These are phyloP conservation scores for Gossypium arboreum DNA, from an alignment of 345 rosid species.

Conservation along the genomic window DNA sequence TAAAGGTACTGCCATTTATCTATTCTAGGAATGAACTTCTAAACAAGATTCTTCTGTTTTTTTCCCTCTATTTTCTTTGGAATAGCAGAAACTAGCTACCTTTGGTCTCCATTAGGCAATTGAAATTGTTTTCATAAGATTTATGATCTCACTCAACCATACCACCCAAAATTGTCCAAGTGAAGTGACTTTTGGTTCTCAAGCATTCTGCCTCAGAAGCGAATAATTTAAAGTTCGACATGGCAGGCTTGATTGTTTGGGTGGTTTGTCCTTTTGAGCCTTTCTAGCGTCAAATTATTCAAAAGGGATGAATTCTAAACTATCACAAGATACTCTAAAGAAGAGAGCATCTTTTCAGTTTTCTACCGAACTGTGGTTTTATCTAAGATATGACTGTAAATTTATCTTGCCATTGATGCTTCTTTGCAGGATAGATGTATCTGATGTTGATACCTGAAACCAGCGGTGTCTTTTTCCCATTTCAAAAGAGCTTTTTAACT, in stretches of 20 bases:
- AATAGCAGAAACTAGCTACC: neutral
- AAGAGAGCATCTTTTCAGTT: neutral
- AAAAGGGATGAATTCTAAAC: neutral
- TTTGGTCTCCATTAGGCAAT: neutral
- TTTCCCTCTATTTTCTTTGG: neutral
- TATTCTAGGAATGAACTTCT: neutral
- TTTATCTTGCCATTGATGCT: neutral
- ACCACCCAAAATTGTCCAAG: neutral
- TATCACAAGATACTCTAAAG: neutral
- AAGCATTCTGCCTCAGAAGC: neutral
- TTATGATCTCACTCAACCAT: neutral
- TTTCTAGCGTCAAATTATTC: neutral
- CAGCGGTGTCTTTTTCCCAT: neutral
- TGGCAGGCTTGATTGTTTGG: neutral
- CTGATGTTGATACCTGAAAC: neutral
- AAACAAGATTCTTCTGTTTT: neutral
- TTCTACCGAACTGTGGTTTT: neutral
- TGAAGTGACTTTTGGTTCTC: neutral
- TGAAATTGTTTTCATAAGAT: neutral
- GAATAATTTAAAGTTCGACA: neutral
- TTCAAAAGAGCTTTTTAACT: neutral
- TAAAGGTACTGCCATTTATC: conserved; percentile 30
- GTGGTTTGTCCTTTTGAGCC: neutral
- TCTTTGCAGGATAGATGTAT: conserved; percentile 3
- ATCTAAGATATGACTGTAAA: neutral